Conservation (phyloP, 805 yeast species). For the Saturnispora gosingensis region DNA sequence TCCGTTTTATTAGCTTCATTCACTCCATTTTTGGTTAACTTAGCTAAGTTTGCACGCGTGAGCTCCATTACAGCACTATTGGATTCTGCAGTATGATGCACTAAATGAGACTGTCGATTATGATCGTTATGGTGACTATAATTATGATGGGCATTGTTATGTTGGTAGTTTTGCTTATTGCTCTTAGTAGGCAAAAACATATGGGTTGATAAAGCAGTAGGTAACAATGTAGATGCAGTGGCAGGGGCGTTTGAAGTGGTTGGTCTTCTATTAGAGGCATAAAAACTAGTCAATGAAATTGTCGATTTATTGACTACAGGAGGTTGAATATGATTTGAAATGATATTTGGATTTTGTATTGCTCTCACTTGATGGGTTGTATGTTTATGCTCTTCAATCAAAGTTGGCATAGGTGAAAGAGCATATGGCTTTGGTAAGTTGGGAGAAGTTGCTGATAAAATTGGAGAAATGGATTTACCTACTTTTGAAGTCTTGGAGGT, state of each 20-base stretch:
- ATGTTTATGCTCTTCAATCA: constrained; percentile 4
- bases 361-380: not conserved
- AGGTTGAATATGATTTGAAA: constrained; percentile 2
- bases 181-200: constrained; percentile 46
- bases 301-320: constrained; percentile 32
- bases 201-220: constrained; percentile 54
- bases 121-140: not conserved
- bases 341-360: not conserved
- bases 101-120: not conserved
- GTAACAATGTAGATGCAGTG: constrained; percentile 46
- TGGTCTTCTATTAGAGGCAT: constrained; percentile 30
- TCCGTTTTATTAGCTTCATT: not conserved
- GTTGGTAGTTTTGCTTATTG: constrained; percentile 13
- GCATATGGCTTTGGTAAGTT: not conserved
- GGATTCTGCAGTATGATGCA: not conserved
- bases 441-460: not conserved
- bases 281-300: constrained; percentile 31
- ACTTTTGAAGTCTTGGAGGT: not conserved
- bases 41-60: constrained; percentile 10
- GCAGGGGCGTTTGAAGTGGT: constrained; percentile 46
- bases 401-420: not conserved
- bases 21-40: not conserved
- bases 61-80: not conserved
- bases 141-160: not conserved
- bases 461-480: constrained; percentile 4